phyloP scores from a whole-genome alignment of 257 asterid genomes.

The Fraxinus americana region DNA sequence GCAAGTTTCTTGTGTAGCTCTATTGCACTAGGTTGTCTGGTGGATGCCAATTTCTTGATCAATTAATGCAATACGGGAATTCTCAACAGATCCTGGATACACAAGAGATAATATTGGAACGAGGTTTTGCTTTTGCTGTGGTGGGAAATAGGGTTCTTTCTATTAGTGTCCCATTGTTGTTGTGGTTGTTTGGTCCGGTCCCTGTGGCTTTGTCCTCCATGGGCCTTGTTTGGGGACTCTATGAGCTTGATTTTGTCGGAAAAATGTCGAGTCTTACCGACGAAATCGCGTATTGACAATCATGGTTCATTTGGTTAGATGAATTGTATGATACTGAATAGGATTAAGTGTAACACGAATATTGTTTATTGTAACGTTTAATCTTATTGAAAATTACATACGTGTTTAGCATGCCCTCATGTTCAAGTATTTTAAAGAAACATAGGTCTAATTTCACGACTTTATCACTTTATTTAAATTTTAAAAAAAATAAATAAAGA shows the following conservation, averaged over 20 bases:
- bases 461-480: too few relatives aligned
- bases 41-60: conserved; percentile 71
- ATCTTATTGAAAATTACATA: too few relatives aligned
- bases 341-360: neutral
- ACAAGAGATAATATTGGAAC: conserved; percentile 58
- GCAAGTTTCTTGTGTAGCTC: conserved; percentile 75
- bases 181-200: conserved; percentile 78
- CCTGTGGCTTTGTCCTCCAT: conserved; percentile 59
- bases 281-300: neutral
- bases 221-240: conserved; percentile 63
- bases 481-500: too few relatives aligned
- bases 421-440: too few relatives aligned
- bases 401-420: neutral
- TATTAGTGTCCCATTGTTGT: conserved; percentile 54
- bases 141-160: conserved; percentile 73
- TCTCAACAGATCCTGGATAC: conserved; percentile 36
- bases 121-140: conserved; percentile 67
- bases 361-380: neutral
- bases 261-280: neutral
- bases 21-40: conserved; percentile 54
- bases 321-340: too few relatives aligned
- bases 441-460: too few relatives aligned
- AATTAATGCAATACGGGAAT: conserved; percentile 73
- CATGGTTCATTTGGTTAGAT: neutral
- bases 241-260: conserved; percentile 54